Evolutionary conservation across 2,329 filamentous ascomycete genomes (phyloP).

Genomic region (Hypoxylon sp.): DNA sequence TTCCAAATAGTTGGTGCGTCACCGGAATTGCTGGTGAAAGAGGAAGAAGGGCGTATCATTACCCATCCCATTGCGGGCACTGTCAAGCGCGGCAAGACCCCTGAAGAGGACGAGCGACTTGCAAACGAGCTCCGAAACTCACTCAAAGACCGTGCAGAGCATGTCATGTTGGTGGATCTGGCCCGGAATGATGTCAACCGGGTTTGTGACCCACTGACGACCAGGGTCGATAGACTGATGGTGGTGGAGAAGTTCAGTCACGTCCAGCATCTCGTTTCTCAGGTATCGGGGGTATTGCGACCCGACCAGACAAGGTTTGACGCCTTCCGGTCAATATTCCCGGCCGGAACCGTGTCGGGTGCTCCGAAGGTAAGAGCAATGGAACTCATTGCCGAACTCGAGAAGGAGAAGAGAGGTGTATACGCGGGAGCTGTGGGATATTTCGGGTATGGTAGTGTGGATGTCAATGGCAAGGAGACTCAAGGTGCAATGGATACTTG

Average conservation of each 20-base stretch:
- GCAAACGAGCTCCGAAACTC: slow-evolving; percentile 83
- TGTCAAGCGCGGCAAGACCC: slow-evolving; percentile 85
- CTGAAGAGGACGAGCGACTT: slow-evolving; percentile 84
- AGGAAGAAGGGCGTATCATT: slow-evolving; percentile 87
- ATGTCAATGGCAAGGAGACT: slow-evolving; percentile 71
- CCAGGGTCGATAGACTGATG: slow-evolving; percentile 94
- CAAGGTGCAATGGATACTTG: slow-evolving; percentile 94
- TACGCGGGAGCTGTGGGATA: slow-evolving; percentile 98
- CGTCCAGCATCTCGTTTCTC: slow-evolving; percentile 96
- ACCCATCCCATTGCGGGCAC: slow-evolving; percentile 98
- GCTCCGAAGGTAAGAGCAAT: slow-evolving; percentile 97
- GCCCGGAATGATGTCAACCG: slow-evolving; percentile 97
- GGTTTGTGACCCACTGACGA: slow-evolving; percentile 90
- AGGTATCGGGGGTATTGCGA: slow-evolving; percentile 92
- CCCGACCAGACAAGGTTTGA: slow-evolving; percentile 91
- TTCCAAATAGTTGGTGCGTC: slow-evolving; percentile 97
- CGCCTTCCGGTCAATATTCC: slow-evolving; percentile 96
- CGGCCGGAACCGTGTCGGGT: slow-evolving; percentile 93
- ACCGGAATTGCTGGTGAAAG: slow-evolving; percentile 94
- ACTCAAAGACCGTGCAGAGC: slow-evolving; percentile 92
- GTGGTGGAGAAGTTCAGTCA: slow-evolving; percentile 95
- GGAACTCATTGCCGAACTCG: slow-evolving; percentile 95
- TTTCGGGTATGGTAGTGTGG: slow-evolving; percentile 87
- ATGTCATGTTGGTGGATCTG: slow-evolving; percentile 98
- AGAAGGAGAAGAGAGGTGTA: slow-evolving; percentile 92